Evolutionary conservation across 1,284 basidiomycete genomes (phyloP).

Genomic region (Leccinum insigne): DNA sequence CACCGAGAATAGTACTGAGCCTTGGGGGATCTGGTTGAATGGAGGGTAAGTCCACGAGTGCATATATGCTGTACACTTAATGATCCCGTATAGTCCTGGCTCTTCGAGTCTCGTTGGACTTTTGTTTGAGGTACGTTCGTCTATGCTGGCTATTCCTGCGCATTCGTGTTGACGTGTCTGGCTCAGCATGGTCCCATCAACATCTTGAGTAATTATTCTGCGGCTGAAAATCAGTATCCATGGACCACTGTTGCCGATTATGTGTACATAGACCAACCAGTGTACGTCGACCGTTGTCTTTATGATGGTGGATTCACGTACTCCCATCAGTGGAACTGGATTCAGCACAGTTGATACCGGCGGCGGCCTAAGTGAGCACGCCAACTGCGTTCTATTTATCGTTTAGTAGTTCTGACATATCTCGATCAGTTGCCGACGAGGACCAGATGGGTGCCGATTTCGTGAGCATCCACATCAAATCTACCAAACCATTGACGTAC

Average conservation of each 20-base stretch:
- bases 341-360: background rate
- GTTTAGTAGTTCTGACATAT: background rate
- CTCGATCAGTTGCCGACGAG: background rate
- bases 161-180: background rate
- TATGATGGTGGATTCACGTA: no score
- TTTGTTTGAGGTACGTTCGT: background rate
- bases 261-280: background rate
- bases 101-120: background rate
- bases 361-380: background rate
- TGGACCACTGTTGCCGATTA: background rate
- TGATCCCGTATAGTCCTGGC: background rate
- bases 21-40: conserved; percentile 77
- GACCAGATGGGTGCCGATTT: background rate
- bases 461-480: background rate
- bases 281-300: background rate
- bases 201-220: background rate
- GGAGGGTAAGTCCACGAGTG: conserved; percentile 33
- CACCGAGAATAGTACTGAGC: conserved; percentile 44
- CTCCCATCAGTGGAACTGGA: no score
- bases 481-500: background rate
- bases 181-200: background rate
- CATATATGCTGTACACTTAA: background rate
- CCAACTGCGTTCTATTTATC: background rate
- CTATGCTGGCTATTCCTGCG: background rate
- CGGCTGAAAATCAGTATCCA: background rate